Base-by-base conservation (phyloP, 2,329 filamentous ascomycete species). In the Diaporthe vexans region DNA sequence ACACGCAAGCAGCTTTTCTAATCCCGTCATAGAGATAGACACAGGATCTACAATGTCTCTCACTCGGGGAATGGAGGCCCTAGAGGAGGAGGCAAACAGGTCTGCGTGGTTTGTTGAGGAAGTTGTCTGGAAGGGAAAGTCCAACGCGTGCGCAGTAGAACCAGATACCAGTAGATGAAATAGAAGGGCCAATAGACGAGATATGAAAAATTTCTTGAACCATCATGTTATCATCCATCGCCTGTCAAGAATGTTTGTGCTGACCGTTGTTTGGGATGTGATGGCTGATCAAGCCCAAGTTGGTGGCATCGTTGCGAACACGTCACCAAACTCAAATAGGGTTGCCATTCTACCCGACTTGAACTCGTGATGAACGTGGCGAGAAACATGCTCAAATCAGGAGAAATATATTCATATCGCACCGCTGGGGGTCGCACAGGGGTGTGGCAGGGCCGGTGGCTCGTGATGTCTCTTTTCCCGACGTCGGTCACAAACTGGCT, bases 21-120 rank as follows among this genome's bases (percentile, higher is more conserved):
- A 58, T 52, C 67, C 71, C 51, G 73, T 71, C 73, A 72, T 71
- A 73, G 75, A 76, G 71, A 75, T 75, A 75, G 75, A 75, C 73
- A 70, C 71, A 68, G 63, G 73, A 75, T 74, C 43, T 73, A 57
- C 17, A 15, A 63, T 26, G 37, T 67, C 67, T 63, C 40, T 52
- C 37, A 26, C 59, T 46, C 65, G 48, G 72, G 73, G 73, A 57
- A 67, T 76, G 75, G 75, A 76, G 75, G 70, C 69, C 75, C 73
- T 54, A 51, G 33, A 29, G 73, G 33, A 72, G 67, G 68, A 72
- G 71, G 40, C 35, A 26, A 21, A 63, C 21, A 71, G 65, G 43
- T 51, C 43, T 72, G 21, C 46, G 75, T 67, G 74, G 75, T 76
- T 75, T 76, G 73, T 76, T 75, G 73, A 76, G 70, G 75, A 76